phyloP scores from a whole-genome alignment of 1,284 basidiomycete species.

The Abortiporus biennis region DNA sequence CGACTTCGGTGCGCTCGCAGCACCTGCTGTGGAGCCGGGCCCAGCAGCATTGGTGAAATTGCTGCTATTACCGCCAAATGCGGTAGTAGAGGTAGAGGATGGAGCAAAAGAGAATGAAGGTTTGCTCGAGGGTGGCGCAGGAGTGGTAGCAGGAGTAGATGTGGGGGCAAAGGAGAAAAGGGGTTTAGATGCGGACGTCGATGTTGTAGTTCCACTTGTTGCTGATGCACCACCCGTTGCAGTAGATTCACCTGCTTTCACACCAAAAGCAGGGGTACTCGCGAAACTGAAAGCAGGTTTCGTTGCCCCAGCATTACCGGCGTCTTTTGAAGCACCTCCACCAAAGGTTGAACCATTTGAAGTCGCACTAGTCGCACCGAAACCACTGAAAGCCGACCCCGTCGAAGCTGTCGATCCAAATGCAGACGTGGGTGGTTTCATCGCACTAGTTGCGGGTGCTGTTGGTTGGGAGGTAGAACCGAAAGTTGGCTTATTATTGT shows the following conservation, averaged over 20 bases:
- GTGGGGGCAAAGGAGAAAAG: neutral
- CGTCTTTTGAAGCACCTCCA: neutral
- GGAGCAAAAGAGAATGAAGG: conserved; percentile 20
- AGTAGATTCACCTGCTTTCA: conserved; percentile 8
- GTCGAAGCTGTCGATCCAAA: too few species aligned
- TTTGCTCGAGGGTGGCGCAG: conserved; percentile 12
- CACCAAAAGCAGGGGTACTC: conserved; percentile 10
- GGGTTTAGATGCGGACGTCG: neutral
- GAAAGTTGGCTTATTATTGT: too few species aligned
- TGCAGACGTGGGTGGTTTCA: too few species aligned
- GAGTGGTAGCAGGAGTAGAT: neutral
- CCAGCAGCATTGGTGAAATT: conserved; percentile 5
- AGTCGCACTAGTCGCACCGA: conserved; percentile 6
- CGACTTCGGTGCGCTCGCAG: neutral
- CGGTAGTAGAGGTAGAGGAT: conserved; percentile 10
- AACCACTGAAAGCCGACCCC: too few species aligned
- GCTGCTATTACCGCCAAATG: conserved; percentile 9
- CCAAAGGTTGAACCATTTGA: conserved; percentile 3
- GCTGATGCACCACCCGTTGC: conserved; percentile 5
- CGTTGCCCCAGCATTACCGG: neutral
- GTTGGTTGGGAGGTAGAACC: too few species aligned
- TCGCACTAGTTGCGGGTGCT: too few species aligned
- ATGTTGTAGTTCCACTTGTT: conserved; percentile 1
- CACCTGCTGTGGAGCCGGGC: neutral
- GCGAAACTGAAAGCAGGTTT: neutral